Percentiles rank a stretch among this genome's conserved stretches.
Evolutionary conservation across 768 basidiomycete genomes (phyloP).

Genomic region (Pisolithus tinctorius): DNA sequence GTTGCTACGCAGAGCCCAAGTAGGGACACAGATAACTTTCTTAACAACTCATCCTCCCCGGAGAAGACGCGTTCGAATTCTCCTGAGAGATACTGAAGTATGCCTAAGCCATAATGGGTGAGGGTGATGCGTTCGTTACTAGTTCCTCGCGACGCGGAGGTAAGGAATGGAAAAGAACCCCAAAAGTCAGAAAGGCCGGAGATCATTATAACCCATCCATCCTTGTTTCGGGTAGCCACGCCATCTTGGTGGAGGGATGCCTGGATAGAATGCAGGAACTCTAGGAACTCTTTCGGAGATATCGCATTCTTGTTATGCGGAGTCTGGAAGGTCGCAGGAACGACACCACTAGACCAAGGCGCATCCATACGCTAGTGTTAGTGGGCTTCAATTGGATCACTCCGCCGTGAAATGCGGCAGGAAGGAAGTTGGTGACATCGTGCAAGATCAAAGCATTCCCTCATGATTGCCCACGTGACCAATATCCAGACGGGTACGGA

Average conservation of each 20-base stretch:
- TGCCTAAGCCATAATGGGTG: conserved; percentile 46
- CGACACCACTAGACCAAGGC: conserved; percentile 17
- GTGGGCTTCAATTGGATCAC: too few species aligned
- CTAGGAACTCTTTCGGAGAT: conserved; percentile 34
- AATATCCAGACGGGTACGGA: neutral
- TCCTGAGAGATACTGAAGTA: conserved; percentile 45
- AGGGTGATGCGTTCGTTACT: conserved; percentile 53
- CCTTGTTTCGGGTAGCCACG: conserved; percentile 29
- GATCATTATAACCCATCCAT: conserved; percentile 45
- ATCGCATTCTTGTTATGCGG: conserved; percentile 18
- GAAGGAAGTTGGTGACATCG: too few species aligned
- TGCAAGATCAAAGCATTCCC: too few species aligned
- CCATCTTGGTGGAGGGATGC: conserved; percentile 30
- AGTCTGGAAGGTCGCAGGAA: conserved; percentile 27
- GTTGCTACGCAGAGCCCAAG: conserved; percentile 49
- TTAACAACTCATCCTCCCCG: conserved; percentile 37
- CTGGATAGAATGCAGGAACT: conserved; percentile 36
- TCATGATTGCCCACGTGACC: too few species aligned
- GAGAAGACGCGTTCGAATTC: conserved; percentile 47
- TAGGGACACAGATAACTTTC: conserved; percentile 44
- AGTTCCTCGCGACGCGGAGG: conserved; percentile 42
- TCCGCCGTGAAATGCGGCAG: conserved; percentile 11
- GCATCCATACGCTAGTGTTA: conserved; percentile 18
- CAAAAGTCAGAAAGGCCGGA: conserved; percentile 48
- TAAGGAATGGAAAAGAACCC: conserved; percentile 48